Conservation (phyloP, 768 basidiomycete species). For the Boletus insuetus region DNA sequence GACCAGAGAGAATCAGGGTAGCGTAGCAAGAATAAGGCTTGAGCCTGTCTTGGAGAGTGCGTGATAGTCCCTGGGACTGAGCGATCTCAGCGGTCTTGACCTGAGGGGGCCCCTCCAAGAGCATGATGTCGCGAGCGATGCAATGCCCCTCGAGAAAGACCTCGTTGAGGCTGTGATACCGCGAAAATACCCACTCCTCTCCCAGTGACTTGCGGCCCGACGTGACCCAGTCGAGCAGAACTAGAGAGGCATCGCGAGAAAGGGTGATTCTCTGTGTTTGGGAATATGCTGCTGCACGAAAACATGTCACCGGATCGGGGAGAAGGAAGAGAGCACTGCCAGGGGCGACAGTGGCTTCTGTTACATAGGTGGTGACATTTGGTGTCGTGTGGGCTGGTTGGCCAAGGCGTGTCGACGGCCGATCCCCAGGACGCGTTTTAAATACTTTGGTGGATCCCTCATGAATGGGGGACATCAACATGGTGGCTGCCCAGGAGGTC, state of each 20-base stretch:
- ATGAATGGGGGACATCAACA: slow-evolving; percentile 1
- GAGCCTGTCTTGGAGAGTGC: slow-evolving; percentile 58
- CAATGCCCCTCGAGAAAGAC: slow-evolving; percentile 62
- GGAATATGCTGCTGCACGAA: slow-evolving; percentile 75
- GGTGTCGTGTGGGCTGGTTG: slow-evolving; percentile 5
- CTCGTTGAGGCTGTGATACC: slow-evolving; percentile 85
- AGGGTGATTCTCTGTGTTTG: slow-evolving; percentile 82
- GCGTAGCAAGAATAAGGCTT: slow-evolving; percentile 90
- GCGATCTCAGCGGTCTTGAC: slow-evolving; percentile 7
- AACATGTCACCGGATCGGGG: slow-evolving; percentile 93
- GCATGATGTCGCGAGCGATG: slow-evolving; percentile 72
- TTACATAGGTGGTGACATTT: slow-evolving; percentile 55
- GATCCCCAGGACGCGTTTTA: slow-evolving; percentile 66
- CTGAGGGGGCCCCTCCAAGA: slow-evolving; percentile 56
- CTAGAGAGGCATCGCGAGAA: slow-evolving; percentile 53
- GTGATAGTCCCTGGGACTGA: slow-evolving; percentile 31
- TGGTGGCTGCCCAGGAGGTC: not conserved
- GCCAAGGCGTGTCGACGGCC: slow-evolving; percentile 44
- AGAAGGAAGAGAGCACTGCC: slow-evolving; percentile 70
- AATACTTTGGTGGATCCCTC: slow-evolving; percentile 96
- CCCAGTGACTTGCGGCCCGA: slow-evolving; percentile 79
- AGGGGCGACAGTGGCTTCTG: slow-evolving; percentile 54
- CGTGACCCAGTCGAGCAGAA: slow-evolving; percentile 90
- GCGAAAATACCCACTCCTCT: slow-evolving; percentile 88
- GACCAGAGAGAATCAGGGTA: slow-evolving; percentile 78